phyloP scores from a whole-genome alignment of 352 stramenopile genomes.

The Elongisporangium prolatum region DNA sequence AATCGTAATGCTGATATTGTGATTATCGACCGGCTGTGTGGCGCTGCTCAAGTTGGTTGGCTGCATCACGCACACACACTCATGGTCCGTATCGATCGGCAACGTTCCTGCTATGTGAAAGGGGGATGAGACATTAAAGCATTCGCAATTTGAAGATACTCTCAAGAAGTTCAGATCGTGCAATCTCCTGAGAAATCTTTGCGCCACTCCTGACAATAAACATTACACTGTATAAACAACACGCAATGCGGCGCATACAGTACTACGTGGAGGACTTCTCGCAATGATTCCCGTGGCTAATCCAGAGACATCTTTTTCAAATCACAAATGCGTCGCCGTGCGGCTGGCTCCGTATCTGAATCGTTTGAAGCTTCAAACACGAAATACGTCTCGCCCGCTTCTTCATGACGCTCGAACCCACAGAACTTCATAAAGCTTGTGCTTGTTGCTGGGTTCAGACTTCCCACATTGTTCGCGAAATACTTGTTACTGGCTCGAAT shows the following conservation, averaged over 20 bases:
- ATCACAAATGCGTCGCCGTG: neutral
- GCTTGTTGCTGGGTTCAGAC: conserved; percentile 1
- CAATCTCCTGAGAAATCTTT: neutral
- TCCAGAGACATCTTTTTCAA: neutral
- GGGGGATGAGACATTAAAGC: neutral
- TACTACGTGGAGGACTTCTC: neutral
- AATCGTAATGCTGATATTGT: no score
- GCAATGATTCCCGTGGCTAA: neutral
- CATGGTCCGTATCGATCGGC: neutral
- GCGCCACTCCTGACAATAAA: neutral
- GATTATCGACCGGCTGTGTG: no score
- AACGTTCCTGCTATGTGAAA: neutral
- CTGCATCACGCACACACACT: no score
- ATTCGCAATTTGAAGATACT: neutral
- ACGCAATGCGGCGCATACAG: no score
- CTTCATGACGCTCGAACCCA: neutral
- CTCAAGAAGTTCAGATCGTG: no score
- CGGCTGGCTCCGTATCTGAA: neutral
- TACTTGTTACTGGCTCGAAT: conserved; percentile 75
- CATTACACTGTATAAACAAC: neutral
- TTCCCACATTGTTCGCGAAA: conserved; percentile 50
- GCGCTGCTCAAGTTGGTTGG: no score
- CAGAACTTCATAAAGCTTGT: conserved; percentile 17
- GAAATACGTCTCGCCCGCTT: neutral
- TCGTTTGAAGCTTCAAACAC: neutral